Evolutionary conservation across 2,329 filamentous ascomycete species (phyloP).

Genomic region (Microcyclosporella mali): DNA sequence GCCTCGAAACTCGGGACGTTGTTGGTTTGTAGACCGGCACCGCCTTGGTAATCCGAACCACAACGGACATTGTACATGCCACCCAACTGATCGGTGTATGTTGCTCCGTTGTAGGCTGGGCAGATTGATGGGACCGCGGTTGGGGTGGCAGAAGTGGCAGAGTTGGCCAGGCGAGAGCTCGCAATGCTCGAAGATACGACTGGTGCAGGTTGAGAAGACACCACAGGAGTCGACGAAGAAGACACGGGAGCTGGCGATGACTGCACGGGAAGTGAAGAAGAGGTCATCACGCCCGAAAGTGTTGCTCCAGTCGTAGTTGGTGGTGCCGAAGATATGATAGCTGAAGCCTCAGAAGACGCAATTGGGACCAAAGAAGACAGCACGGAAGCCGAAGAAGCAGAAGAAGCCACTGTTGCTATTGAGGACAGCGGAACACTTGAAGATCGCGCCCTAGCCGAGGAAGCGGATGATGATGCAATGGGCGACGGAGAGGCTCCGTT

Average conservation of each 20-base stretch:
- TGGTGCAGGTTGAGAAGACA: background rate
- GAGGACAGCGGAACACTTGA: background rate
- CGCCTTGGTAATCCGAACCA: background rate
- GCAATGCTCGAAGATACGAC: background rate
- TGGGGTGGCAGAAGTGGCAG: background rate
- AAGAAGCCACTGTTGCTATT: too few species aligned
- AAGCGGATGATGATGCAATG: conserved; percentile 1
- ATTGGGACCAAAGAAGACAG: too few species aligned
- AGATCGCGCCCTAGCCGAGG: conserved; percentile 1
- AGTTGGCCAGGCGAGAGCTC: too few species aligned
- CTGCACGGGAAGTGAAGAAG: background rate
- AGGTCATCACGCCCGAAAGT: too few species aligned
- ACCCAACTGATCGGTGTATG: background rate
- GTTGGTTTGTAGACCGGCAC: background rate
- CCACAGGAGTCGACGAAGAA: too few species aligned
- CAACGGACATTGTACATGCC: background rate
- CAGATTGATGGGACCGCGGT: background rate
- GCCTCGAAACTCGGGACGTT: background rate
- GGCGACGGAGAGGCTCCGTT: too few species aligned
- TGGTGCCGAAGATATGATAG: too few species aligned
- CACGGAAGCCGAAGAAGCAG: too few species aligned
- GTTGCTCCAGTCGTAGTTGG: too few species aligned
- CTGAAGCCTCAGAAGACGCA: too few species aligned
- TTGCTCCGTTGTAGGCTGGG: background rate
- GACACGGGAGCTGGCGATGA: background rate